These are phyloP conservation scores for Diaporthe destruens DNA, from an alignment of 2,329 filamentous ascomycete genomes.

Conservation along the genomic window DNA sequence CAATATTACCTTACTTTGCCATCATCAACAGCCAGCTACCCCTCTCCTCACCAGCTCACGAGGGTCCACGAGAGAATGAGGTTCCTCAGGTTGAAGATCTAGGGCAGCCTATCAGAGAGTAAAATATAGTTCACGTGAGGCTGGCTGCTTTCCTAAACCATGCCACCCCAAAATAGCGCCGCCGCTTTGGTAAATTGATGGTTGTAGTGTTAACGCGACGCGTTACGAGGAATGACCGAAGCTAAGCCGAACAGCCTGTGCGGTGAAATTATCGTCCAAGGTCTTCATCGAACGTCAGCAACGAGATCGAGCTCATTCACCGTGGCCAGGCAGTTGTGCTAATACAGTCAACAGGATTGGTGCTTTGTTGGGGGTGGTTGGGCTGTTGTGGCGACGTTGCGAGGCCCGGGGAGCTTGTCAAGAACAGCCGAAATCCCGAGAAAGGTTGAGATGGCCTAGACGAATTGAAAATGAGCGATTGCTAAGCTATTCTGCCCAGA, in stretches of 20 bases:
- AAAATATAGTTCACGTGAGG: background rate
- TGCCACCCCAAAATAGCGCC: background rate
- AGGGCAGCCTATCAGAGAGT: background rate
- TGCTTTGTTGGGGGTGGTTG: background rate
- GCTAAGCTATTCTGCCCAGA: background rate
- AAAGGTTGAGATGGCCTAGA: background rate
- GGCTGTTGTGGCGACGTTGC: background rate
- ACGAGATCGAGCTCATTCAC: background rate
- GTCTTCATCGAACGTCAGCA: background rate
- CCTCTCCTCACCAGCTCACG: background rate
- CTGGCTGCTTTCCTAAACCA: background rate
- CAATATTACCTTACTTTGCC: background rate
- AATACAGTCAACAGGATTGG: background rate
- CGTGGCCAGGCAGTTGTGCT: background rate
- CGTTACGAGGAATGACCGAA: too few relatives aligned
- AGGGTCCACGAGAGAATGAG: background rate
- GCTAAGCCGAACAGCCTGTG: background rate
- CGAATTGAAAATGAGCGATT: background rate
- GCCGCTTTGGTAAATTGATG: background rate
- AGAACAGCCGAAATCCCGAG: background rate
- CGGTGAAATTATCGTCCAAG: background rate
- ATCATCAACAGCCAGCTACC: background rate
- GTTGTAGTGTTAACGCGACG: constrained; percentile 11
- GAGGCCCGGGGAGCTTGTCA: background rate
- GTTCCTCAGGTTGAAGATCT: background rate